Base-by-base conservation (phyloP, 805 yeast genomes). In the Wickerhamomyces rabaulensis region DNA sequence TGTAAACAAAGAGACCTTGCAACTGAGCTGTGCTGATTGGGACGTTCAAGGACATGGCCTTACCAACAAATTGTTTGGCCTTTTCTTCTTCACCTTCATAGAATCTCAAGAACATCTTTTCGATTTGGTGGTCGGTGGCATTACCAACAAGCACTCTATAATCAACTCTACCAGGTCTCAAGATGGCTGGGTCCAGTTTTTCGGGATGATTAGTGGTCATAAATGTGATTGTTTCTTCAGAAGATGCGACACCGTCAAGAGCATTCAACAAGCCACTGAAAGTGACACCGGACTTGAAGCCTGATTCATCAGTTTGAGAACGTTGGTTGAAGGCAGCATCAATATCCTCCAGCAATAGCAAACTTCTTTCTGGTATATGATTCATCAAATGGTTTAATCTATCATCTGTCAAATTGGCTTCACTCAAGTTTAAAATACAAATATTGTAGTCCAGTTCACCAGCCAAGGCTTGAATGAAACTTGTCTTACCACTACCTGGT, bases 161-260 rank as follows among this genome's bases (percentile, higher is more conserved):
- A 62, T 94, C 99, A 27, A 94, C 84, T 66, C 99, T 76, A 3
- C 99, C 99, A 0, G 99, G 99, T 53, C 99, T 76, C 63, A 94
- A 69, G 39, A 94, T 75, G 0, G 99, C 99, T 1, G 97, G 89
- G 59, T 94, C 99, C 35, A 94, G 71, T 52, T 80, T 80, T 52
- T 94, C 98, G 0, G 97, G 97, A 61, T 94, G 99, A 65, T 94
- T 94, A 19, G 99, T 92, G 19, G 99, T 94, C 99, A 94, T 94
- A 66, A 94, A 94, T 0, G 97, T 92, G 29, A 94, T 75, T 40
- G 96, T 85, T 61, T 94, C 98, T 61, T 94, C 99, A 2, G 97
- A 96, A 25, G 96, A 87, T 3, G 98, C 94, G 16, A 94, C 98
- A 41, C 99, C 99, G 64, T 94, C 99, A 41, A 94, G 71, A 0